Evolutionary conservation across 306 rosid genomes (phyloP).

Genomic region (Vachellia collinsii): DNA sequence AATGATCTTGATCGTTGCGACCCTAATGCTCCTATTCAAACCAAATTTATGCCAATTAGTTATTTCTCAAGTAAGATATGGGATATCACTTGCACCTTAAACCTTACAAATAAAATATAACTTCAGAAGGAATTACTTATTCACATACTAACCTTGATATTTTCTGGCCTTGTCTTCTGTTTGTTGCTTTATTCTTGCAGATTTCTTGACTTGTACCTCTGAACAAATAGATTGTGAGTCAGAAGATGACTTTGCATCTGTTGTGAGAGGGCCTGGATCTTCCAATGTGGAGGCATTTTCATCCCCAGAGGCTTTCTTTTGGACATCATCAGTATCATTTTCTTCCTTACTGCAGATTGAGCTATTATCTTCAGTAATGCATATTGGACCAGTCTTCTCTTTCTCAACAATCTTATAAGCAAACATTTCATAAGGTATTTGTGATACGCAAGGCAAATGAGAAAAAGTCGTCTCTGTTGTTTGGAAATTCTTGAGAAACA

Average conservation of each 20-base stretch:
- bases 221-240: conserved; percentile 46
- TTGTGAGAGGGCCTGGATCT: conserved; percentile 44
- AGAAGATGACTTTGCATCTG: conserved; percentile 44
- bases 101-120: too few species aligned
- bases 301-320: conserved; percentile 10
- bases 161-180: conserved; percentile 44
- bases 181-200: conserved; percentile 34
- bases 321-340: conserved; percentile 35
- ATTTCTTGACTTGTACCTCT: conserved; percentile 52
- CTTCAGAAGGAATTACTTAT: not conserved
- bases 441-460: conserved; percentile 45
- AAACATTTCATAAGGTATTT: conserved; percentile 88
- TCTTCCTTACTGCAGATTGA: conserved; percentile 8
- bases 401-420: conserved; percentile 67
- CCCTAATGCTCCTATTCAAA: conserved; percentile 45
- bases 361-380: conserved; percentile 33
- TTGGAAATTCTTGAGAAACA: conserved; percentile 54
- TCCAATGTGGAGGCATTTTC: conserved; percentile 44
- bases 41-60: conserved; percentile 25
- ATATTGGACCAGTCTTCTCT: conserved; percentile 49
- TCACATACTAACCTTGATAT: conserved; percentile 57
- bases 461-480: conserved; percentile 29
- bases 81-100: too few species aligned
- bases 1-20: conserved; percentile 33
- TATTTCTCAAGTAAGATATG: not conserved